Percentiles rank a stretch among this genome's conserved stretches.
Conservation (phyloP, 495 filamentous ascomycete genomes). For the Hypoxylon fragiforme region DNA sequence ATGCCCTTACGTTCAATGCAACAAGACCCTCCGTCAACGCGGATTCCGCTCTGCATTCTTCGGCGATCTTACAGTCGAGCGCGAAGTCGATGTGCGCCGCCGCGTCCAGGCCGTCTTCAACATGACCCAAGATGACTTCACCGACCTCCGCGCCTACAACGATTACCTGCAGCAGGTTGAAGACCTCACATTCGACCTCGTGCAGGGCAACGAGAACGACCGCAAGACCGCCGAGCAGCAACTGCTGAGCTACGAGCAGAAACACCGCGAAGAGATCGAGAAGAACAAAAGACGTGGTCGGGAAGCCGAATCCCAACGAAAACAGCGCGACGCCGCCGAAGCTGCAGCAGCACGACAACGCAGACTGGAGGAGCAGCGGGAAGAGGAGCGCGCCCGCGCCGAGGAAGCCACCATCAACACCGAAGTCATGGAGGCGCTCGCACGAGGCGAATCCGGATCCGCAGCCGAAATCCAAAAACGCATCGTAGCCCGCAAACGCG, state of each 20-base stretch:
- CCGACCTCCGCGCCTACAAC: slow-evolving; percentile 77
- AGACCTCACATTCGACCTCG: slow-evolving; percentile 84
- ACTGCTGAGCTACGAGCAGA: slow-evolving; percentile 67
- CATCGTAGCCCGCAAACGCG: slow-evolving; percentile 72
- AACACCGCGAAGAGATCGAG: slow-evolving; percentile 71
- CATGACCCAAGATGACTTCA: slow-evolving; percentile 86
- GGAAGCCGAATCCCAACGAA: slow-evolving; percentile 55
- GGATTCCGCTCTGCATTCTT: slow-evolving; percentile 89
- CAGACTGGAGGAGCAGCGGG: slow-evolving; percentile 60
- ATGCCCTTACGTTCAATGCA: slow-evolving; percentile 87
- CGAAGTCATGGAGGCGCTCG: slow-evolving; percentile 55
- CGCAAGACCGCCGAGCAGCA: slow-evolving; percentile 65
- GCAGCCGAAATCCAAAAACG: slow-evolving; percentile 60
- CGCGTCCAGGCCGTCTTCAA: slow-evolving; percentile 85
- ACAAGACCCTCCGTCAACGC: slow-evolving; percentile 78
- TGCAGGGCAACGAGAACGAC: slow-evolving; percentile 67
- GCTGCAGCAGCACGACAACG: slow-evolving; percentile 61
- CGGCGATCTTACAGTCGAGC: slow-evolving; percentile 84
- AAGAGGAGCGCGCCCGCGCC: slow-evolving; percentile 53
- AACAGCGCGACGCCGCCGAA: slow-evolving; percentile 44
- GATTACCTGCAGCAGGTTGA: slow-evolving; percentile 95
- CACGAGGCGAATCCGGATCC: slow-evolving; percentile 51
- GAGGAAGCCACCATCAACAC: slow-evolving; percentile 52
- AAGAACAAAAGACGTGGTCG: slow-evolving; percentile 66
- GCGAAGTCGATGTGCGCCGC: slow-evolving; percentile 89